A percentile compares a stretch with the other conserved stretches of the same genome.
Evolutionary conservation across 148 eudicot genomes (phyloP).

Genomic region (Silene conica): DNA sequence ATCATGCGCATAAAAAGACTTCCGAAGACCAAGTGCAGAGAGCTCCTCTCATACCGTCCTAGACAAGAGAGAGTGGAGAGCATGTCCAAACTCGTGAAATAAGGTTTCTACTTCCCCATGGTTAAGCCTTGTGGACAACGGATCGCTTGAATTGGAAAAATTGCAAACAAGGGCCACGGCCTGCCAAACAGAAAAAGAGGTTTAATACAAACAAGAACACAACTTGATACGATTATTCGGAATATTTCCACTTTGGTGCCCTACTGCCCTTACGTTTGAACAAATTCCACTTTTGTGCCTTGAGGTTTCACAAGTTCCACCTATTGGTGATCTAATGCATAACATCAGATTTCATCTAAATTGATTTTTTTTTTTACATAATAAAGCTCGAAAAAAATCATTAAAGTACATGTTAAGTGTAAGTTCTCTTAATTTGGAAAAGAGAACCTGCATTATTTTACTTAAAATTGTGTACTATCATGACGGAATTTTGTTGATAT

Average conservation of each 20-base stretch:
- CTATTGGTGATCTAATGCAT: background rate
- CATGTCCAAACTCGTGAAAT: conserved; percentile 98
- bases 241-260: background rate
- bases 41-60: conserved; percentile 58
- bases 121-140: conserved; percentile 50
- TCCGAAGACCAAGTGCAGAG: background rate
- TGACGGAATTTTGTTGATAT: background rate
- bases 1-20: conserved; percentile 1
- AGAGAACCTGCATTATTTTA: too few relatives aligned
- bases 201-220: background rate
- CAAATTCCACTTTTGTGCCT: background rate
- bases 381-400: background rate
- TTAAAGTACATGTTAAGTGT: background rate
- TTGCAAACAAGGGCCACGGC: conserved; percentile 96
- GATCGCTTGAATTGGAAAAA: conserved; percentile 51
- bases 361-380: background rate
- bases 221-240: background rate
- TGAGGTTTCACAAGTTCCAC: background rate
- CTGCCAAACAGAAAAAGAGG: conserved; percentile 35
- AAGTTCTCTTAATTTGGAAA: background rate
- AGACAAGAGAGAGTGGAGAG: conserved; percentile 93
- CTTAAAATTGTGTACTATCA: background rate
- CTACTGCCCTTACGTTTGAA: background rate
- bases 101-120: conserved; percentile 96
- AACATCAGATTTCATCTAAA: background rate